These are phyloP conservation scores for Cercospora canescens DNA, from an alignment of 2,329 filamentous ascomycete genomes.

Conservation along the genomic window DNA sequence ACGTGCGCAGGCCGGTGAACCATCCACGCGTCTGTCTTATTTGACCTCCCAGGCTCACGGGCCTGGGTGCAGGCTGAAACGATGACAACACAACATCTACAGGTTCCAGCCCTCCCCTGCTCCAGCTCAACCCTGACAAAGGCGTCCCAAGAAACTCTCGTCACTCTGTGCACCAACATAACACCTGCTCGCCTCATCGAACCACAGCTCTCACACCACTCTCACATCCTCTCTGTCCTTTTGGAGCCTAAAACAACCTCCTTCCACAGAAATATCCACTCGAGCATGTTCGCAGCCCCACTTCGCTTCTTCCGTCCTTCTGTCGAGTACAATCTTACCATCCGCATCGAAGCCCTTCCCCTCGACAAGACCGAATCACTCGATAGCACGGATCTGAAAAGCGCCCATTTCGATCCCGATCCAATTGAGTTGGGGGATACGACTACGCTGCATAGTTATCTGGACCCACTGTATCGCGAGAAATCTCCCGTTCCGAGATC, in stretches of 20 bases:
- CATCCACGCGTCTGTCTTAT: background rate
- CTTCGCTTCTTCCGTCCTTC: slow-evolving; percentile 5
- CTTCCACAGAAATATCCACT: background rate
- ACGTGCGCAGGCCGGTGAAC: background rate
- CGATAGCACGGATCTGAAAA: slow-evolving; percentile 2
- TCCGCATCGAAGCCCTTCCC: background rate
- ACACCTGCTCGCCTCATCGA: background rate
- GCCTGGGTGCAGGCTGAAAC: background rate
- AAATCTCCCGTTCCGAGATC: background rate
- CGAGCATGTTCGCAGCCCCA: slow-evolving; percentile 3
- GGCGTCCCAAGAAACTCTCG: background rate
- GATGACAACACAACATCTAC: background rate
- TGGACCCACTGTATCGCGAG: background rate
- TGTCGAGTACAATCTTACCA: background rate
- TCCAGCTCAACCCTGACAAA: background rate
- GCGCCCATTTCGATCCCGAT: slow-evolving; percentile 5
- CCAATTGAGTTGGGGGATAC: background rate
- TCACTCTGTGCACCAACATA: background rate
- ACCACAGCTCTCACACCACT: background rate
- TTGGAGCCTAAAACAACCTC: background rate
- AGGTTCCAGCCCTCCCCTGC: background rate
- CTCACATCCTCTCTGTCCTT: background rate
- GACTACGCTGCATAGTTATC: slow-evolving; percentile 1
- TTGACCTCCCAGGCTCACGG: background rate
- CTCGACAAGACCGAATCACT: background rate